These are phyloP conservation scores for Candida pseudofarinosa DNA, from an alignment of 805 yeast genomes.

Conservation along the genomic window DNA sequence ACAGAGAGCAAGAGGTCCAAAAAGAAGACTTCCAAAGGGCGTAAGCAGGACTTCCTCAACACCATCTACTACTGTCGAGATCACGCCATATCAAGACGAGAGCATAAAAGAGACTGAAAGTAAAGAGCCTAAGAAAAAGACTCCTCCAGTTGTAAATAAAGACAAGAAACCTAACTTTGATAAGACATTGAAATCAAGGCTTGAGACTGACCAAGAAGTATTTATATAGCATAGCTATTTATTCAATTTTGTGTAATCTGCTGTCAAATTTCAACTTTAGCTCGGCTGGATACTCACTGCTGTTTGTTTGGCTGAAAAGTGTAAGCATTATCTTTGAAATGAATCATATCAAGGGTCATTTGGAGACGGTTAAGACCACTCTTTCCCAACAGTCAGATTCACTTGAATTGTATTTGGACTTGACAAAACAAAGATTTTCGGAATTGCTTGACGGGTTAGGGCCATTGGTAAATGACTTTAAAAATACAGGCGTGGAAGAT, in stretches of 20 bases:
- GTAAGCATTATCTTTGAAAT: neutral
- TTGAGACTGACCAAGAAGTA: slow-evolving; percentile 28
- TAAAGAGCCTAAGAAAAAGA: too few species aligned
- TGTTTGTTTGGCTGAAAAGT: neutral
- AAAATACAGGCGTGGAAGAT: slow-evolving; percentile 12
- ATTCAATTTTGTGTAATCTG: slow-evolving; percentile 4
- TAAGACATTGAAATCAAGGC: slow-evolving; percentile 19
- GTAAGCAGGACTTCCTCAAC: slow-evolving; percentile 1
- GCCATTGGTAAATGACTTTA: slow-evolving; percentile 7
- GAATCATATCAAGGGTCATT: neutral
- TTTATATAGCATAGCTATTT: slow-evolving; percentile 15
- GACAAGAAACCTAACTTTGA: slow-evolving; percentile 17
- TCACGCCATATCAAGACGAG: neutral
- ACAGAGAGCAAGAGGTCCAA: slow-evolving; percentile 49
- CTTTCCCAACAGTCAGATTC: neutral
- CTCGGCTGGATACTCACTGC: neutral
- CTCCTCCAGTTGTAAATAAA: slow-evolving; percentile 20
- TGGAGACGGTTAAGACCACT: neutral
- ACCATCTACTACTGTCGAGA: neutral
- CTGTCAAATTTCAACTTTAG: neutral
- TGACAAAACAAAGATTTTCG: slow-evolving; percentile 8
- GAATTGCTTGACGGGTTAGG: slow-evolving; percentile 8
- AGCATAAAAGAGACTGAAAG: neutral
- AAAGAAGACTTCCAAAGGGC: slow-evolving; percentile 41
- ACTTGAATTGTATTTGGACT: slow-evolving; percentile 5